These are phyloP conservation scores for Plasmodium adleri DNA, from an alignment of 169 alveolate species.

Conservation along the genomic window DNA sequence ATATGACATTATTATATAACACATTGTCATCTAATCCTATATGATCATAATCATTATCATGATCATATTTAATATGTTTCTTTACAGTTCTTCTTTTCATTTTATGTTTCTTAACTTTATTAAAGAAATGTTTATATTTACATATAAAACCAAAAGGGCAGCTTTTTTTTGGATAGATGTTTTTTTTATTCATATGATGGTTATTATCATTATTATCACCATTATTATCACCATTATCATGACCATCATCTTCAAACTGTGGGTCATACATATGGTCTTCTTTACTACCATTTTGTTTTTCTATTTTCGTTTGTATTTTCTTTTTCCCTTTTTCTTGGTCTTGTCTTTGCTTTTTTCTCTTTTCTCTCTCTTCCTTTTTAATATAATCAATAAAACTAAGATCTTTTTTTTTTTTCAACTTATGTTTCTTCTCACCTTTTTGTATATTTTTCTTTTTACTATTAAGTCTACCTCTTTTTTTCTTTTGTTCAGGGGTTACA, in stretches of 20 bases:
- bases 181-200: not conserved
- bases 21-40: slow-evolving; percentile 43
- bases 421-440: not conserved
- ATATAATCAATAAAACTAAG: not conserved
- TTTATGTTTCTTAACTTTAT: slow-evolving; percentile 20
- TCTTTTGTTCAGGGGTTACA: not conserved
- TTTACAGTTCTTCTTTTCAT: not conserved
- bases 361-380: not conserved
- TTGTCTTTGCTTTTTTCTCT: too few species aligned
- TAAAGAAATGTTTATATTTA: slow-evolving; percentile 32
- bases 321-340: too few species aligned
- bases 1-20: slow-evolving; percentile 1
- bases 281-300: too few species aligned
- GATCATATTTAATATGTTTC: too few species aligned
- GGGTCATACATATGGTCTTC: not conserved
- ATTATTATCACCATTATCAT: not conserved
- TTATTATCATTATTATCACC: not conserved
- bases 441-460: slow-evolving; percentile 3
- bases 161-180: not conserved
- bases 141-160: slow-evolving; percentile 1
- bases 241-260: not conserved
- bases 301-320: too few species aligned
- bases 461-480: not conserved
- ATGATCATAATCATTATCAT: not conserved
- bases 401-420: not conserved